A percentile compares a stretch with the other conserved stretches of the same genome.
These are phyloP conservation scores for Penicillium sclerotiorum DNA, from an alignment of 2,329 filamentous ascomycete genomes.

Conservation along the genomic window DNA sequence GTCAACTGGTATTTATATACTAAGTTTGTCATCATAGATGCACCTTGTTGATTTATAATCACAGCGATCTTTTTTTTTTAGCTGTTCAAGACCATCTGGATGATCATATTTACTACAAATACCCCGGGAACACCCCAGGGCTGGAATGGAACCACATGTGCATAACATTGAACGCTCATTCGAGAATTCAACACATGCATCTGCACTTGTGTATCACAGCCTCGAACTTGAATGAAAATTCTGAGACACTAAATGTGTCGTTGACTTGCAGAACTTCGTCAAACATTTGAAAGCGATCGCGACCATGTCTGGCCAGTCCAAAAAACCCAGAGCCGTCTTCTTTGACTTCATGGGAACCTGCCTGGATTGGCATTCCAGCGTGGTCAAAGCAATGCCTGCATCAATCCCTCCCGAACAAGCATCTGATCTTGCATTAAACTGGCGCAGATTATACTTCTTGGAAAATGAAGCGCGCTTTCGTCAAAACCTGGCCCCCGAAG, in stretches of 20 bases:
- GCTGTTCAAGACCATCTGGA: neutral
- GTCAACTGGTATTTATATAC: neutral
- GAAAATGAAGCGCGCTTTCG: conserved; percentile 46
- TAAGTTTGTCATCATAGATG: neutral
- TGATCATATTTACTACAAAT: neutral
- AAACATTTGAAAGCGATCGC: no score
- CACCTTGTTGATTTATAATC: neutral
- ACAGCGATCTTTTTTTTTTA: neutral
- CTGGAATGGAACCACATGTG: no score
- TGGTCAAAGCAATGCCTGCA: conserved; percentile 40
- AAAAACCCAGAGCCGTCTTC: conserved; percentile 51
- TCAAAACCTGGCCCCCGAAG: conserved; percentile 43
- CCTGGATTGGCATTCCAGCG: conserved; percentile 56
- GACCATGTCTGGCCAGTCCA: neutral
- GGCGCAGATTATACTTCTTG: conserved; percentile 55
- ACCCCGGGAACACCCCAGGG: no score
- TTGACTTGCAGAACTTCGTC: no score
- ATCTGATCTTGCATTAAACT: conserved; percentile 51
- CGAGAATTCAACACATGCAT: no score
- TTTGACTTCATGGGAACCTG: conserved; percentile 64
- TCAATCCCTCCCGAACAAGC: conserved; percentile 33
- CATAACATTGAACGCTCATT: no score
- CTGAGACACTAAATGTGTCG: no score
- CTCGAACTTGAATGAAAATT: no score
- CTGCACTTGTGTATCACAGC: no score